Percentiles rank a stretch among this genome's conserved stretches.
phyloP scores from a whole-genome alignment of 2,329 filamentous ascomycete genomes.

The Venturiaceae sp. region DNA sequence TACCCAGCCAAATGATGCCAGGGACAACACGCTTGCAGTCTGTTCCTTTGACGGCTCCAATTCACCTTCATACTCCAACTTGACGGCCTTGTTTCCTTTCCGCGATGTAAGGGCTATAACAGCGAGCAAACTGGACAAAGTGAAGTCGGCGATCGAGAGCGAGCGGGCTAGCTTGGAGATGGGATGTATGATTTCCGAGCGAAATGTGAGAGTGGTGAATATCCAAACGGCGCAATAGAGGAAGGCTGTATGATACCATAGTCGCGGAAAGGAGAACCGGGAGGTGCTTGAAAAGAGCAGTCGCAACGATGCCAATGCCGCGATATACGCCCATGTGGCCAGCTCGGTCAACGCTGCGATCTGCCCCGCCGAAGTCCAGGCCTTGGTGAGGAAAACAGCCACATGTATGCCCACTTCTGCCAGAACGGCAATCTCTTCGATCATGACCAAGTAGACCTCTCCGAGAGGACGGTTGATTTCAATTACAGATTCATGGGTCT shows the following conservation, averaged over 20 bases:
- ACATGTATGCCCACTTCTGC: slow-evolving; percentile 63
- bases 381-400: slow-evolving; percentile 49
- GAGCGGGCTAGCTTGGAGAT: slow-evolving; percentile 51
- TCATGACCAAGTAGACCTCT: slow-evolving; percentile 56
- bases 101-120: slow-evolving; percentile 70
- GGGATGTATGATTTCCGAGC: slow-evolving; percentile 74
- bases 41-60: slow-evolving; percentile 83
- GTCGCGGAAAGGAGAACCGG: slow-evolving; percentile 56
- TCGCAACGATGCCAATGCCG: slow-evolving; percentile 62
- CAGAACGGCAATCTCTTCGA: slow-evolving; percentile 68
- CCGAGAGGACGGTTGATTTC: slow-evolving; percentile 68
- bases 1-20: slow-evolving; percentile 84
- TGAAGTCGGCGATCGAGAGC: slow-evolving; percentile 65
- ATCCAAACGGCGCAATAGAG: slow-evolving; percentile 81
- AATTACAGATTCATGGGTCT: slow-evolving; percentile 43
- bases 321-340: slow-evolving; percentile 70
- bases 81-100: slow-evolving; percentile 82
- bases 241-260: slow-evolving; percentile 89
- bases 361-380: slow-evolving; percentile 48
- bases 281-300: slow-evolving; percentile 51
- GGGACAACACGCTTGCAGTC: slow-evolving; percentile 76
- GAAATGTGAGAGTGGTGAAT: slow-evolving; percentile 65
- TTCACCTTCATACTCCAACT: slow-evolving; percentile 80
- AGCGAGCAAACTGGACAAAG: slow-evolving; percentile 63
- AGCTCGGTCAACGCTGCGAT: slow-evolving; percentile 58